Base-by-base conservation (phyloP, 1,139 yeast species). In the Schwanniomyces etchellsii region DNA sequence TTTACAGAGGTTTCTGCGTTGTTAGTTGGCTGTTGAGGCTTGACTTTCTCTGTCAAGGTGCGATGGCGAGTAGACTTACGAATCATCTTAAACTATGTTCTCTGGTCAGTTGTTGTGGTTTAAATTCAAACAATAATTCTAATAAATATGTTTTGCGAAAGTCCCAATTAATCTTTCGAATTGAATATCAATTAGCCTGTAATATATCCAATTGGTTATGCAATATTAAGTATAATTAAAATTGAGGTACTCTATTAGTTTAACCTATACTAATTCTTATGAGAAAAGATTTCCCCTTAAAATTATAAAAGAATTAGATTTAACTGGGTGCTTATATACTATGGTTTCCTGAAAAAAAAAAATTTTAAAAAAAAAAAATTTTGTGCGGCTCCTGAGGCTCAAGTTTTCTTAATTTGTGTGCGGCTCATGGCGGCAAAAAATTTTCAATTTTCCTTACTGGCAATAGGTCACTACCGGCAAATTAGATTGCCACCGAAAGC, bases 61-160 rank as follows among this genome's bases (percentile, higher is more conserved):
- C 57, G 53, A 30, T 46, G 43, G 39, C 63, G 55, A 35, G 39
- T 39, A 45, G 61, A 58, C 60, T 56, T 58, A 54, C 64, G 63
- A 43, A 50, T 48, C 36, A 53, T 42, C 52, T 48, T 49, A 28
- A 6, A 5, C 10, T 14, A 13, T 9, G 13, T 7, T 23, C 6
- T 23, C 21, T 18, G 21, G 21, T 18, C 21, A 18, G n/a, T 7
- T 18, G 21, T 18, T n/a, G 7, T 18, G 9, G 7, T 23, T 7
- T 23, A 6, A 9, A 23, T 23, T 7, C 11, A n/a, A n/a, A n/a
- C n/a, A n/a, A 9, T 18, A 9, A 9, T 18, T 7, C 21, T 9
- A 18, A 18, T 10, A 17, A 13, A 3, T 17, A 16, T 17, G 28
- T 24, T 22, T 25, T 16, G 14, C 9, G n/a, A 29, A 18, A 22